Base-by-base conservation (phyloP, 148 eudicot species). In the Amaranthus palmeri region DNA sequence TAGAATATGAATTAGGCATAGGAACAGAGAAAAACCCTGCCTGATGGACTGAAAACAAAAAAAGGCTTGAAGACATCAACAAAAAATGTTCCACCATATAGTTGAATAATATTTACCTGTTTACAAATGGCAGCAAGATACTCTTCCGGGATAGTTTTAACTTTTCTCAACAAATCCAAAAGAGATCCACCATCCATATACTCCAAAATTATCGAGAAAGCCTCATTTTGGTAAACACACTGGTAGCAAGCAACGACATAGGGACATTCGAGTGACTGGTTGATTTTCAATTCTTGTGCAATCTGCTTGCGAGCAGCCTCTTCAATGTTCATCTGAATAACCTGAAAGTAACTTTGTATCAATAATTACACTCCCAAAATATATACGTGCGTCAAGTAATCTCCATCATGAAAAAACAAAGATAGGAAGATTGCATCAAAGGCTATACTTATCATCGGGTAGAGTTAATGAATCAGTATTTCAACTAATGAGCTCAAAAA, bases 181-280 rank as follows among this genome's bases (percentile, higher is more conserved):
- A 95, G 88, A 52, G 99, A 95, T 52, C 99, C 99, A 61, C 99
- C 99, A 82, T 95, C 99, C 99, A 95, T 95, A 86, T 91, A 95
- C 88, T 95, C 99, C 85, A 95, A 75, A 42, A 95, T 88, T 68
- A 95, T 89, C 46, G 99, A 95, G 74, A 95, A 81, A 72, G 93
- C 99, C 76, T 92, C 93, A 76, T 95, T 95, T 60, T 85, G 88
- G 84, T 84, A 92, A 74, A 88, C 92, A 76, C 96, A 92, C 69
- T 95, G 93, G 76, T 91, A 95, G 79, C 96, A 92, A 42, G 92
- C 85, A 57, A 95, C 99, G 72, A 86, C 88, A 77, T 83, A 81
- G 46, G 88, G 90, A 74, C 96, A 89, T 72, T 92, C 97, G 62
- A 96, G 85, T 51, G 96, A 86, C 77, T 91, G 99, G 73, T 95